phyloP scores from a whole-genome alignment of 257 asterid genomes.

The Jaltomata sinuosa region DNA sequence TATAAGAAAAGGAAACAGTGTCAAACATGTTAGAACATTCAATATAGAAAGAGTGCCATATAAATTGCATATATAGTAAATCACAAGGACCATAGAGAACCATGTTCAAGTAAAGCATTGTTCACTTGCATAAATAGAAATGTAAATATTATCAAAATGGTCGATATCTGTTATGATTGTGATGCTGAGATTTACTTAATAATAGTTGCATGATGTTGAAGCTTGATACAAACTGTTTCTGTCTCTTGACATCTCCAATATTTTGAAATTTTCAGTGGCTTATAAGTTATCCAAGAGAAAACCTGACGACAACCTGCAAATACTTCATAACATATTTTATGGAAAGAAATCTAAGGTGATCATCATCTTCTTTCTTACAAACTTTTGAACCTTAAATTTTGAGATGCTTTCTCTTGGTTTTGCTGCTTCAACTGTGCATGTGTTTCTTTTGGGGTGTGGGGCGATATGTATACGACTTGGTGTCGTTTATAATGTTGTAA shows the following conservation, averaged over 20 bases:
- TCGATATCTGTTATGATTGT: not conserved
- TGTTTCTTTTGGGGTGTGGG: not conserved
- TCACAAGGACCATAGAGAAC: not conserved
- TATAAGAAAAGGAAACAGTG: not conserved
- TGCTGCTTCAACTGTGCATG: not conserved
- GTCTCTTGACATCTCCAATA: not conserved
- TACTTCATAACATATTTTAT: constrained; percentile 75
- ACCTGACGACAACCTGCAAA: constrained; percentile 79
- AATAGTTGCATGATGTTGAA: not conserved
- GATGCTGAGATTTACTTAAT: not conserved
- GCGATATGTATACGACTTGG: not conserved
- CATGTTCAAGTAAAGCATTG: not conserved
- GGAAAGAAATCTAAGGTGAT: constrained; percentile 81
- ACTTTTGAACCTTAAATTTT: not conserved
- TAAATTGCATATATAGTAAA: not conserved
- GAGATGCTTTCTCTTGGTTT: not conserved
- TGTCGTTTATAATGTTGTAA: not conserved
- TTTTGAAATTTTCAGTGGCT: constrained; percentile 56
- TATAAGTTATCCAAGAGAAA: constrained; percentile 89
- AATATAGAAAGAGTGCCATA: not conserved
- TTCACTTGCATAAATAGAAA: not conserved
- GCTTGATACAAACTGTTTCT: not conserved
- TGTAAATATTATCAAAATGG: not conserved
- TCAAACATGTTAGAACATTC: not conserved
- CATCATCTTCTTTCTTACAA: not conserved